Conservation (phyloP, 805 yeast species). For the Wickerhamiella bombiphila region DNA sequence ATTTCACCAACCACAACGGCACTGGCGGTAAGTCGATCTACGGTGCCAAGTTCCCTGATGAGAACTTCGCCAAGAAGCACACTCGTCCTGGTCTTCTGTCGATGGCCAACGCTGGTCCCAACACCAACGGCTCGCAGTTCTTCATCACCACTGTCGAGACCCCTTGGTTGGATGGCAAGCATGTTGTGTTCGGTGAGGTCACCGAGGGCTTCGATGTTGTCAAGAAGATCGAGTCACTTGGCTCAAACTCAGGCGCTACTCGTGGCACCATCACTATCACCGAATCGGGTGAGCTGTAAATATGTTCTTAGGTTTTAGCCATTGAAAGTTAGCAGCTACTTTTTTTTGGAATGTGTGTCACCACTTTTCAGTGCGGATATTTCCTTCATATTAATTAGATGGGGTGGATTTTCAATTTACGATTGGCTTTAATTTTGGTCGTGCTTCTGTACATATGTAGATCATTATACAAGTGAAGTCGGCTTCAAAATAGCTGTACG, state of each 20-base stretch:
- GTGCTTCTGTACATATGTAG: too few relatives aligned
- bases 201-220: conserved; percentile 72
- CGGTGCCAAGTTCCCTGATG: conserved; percentile 65
- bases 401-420: too few relatives aligned
- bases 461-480: too few relatives aligned
- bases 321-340: too few relatives aligned
- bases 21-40: conserved; percentile 82
- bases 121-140: conserved; percentile 96
- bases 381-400: too few relatives aligned
- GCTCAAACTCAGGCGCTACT: conserved; percentile 55
- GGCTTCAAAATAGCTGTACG: too few relatives aligned
- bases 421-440: too few relatives aligned
- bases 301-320: conserved; percentile 1
- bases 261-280: conserved; percentile 48
- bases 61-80: conserved; percentile 60
- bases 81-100: conserved; percentile 69
- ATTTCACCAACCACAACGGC: conserved; percentile 74
- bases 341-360: not conserved
- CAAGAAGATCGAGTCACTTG: conserved; percentile 67
- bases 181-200: conserved; percentile 92
- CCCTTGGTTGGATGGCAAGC: conserved; percentile 87
- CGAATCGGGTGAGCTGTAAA: conserved; percentile 45
- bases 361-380: not conserved
- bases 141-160: conserved; percentile 82
- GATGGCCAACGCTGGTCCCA: conserved; percentile 98